These are phyloP conservation scores for Ascochyta koolunga DNA, from an alignment of 2,329 filamentous ascomycete genomes.

Conservation along the genomic window DNA sequence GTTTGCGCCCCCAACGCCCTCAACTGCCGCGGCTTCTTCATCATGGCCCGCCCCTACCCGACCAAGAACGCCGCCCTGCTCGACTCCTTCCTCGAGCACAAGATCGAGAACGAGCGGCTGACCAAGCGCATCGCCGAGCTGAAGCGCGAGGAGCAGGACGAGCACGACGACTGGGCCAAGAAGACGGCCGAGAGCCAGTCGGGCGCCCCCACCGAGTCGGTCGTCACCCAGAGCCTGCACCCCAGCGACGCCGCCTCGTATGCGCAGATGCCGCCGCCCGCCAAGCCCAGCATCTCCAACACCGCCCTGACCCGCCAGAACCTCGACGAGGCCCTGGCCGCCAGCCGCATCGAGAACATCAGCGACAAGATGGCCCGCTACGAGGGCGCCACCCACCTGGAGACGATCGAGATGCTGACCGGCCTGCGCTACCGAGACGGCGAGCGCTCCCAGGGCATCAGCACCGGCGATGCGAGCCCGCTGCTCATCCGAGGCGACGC, in stretches of 20 bases:
- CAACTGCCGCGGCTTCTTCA: conserved; percentile 88
- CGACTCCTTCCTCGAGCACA: conserved; percentile 94
- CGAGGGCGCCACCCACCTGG: conserved; percentile 74
- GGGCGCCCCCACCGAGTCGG: conserved; percentile 11
- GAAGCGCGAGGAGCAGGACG: conserved; percentile 83
- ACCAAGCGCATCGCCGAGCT: conserved; percentile 84
- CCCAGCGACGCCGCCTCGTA: conserved; percentile 50
- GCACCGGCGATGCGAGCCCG: conserved; percentile 81
- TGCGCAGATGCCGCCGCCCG: conserved; percentile 69
- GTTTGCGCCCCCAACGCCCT: conserved; percentile 64
- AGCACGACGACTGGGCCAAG: conserved; percentile 69
- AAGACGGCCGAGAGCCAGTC: conserved; percentile 57
- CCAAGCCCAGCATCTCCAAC: conserved; percentile 67
- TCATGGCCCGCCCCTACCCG: conserved; percentile 89
- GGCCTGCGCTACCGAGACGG: conserved; percentile 87
- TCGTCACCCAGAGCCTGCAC: conserved; percentile 53
- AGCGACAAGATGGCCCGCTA: conserved; percentile 85
- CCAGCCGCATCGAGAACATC: conserved; percentile 73
- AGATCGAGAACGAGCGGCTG: conserved; percentile 91
- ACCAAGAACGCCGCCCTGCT: conserved; percentile 84
- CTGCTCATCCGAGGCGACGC: conserved; percentile 83
- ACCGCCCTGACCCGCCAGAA: conserved; percentile 78
- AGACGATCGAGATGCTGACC: conserved; percentile 92
- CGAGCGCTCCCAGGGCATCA: conserved; percentile 85
- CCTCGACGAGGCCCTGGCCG: conserved; percentile 72